Conservation (phyloP, 352 stramenopile genomes). For the Globisporangium middletonii region DNA sequence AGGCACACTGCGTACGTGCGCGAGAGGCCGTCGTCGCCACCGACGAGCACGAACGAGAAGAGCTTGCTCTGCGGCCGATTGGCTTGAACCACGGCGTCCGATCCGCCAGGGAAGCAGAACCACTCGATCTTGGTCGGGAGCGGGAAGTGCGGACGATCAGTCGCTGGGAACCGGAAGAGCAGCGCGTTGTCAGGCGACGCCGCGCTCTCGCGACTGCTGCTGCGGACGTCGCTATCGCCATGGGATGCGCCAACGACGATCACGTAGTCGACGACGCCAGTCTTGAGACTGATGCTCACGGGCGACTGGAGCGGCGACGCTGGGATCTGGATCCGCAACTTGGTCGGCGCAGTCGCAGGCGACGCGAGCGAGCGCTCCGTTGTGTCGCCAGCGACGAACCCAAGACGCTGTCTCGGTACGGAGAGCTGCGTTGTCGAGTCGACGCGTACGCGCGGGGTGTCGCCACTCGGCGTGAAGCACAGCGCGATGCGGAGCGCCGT, state of each 20-base stretch:
- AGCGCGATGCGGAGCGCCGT: slow-evolving; percentile 66
- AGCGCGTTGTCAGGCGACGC: slow-evolving; percentile 43
- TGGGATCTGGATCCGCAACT: slow-evolving; percentile 9
- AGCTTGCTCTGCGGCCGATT: slow-evolving; percentile 41
- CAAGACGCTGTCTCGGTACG: slow-evolving; percentile 9
- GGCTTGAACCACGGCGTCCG: slow-evolving; percentile 45
- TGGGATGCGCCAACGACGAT: slow-evolving; percentile 48
- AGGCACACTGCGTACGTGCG: slow-evolving; percentile 68
- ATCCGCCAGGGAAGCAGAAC: slow-evolving; percentile 80
- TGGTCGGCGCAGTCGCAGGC: slow-evolving; percentile 15
- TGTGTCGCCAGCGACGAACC: slow-evolving; percentile 4
- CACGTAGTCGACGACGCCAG: slow-evolving; percentile 72
- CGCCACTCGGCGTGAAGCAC: slow-evolving; percentile 53
- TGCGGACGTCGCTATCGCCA: slow-evolving; percentile 3
- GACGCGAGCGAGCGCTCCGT: slow-evolving; percentile 33
- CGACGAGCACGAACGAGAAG: slow-evolving; percentile 80
- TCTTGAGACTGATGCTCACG: slow-evolving; percentile 33
- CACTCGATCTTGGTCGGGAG: slow-evolving; percentile 86
- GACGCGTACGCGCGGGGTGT: slow-evolving; percentile 11
- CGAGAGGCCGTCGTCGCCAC: slow-evolving; percentile 63
- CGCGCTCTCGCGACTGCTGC: neutral
- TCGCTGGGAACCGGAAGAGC: slow-evolving; percentile 52
- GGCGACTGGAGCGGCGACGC: slow-evolving; percentile 4
- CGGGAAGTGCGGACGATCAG: slow-evolving; percentile 51
- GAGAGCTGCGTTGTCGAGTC: slow-evolving; percentile 17